Evolutionary conservation across 1,284 basidiomycete genomes (phyloP).

Genomic region (Cryptococcus jaspeensis): DNA sequence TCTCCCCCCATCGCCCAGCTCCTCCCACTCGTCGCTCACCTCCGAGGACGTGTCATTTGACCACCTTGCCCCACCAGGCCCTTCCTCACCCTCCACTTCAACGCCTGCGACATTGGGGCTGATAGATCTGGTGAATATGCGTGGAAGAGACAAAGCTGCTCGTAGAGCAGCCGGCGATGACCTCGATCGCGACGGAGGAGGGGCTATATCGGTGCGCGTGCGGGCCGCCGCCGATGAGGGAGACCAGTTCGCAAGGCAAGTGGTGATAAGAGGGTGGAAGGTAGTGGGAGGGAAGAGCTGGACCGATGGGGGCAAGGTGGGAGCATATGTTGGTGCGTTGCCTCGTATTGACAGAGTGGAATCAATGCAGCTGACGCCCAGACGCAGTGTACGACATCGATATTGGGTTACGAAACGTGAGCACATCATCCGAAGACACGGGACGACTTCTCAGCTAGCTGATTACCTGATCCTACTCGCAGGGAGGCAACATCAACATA

Average conservation of each 20-base stretch:
- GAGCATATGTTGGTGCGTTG: conserved; percentile 47
- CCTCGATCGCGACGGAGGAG: not conserved
- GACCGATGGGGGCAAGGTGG: conserved; percentile 34
- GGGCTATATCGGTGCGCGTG: not conserved
- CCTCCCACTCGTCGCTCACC: conserved; percentile 12
- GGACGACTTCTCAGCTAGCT: not conserved
- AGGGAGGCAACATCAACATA: conserved; percentile 36
- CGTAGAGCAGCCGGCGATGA: not conserved
- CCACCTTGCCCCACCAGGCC: not conserved
- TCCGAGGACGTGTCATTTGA: conserved; percentile 18
- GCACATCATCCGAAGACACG: not conserved
- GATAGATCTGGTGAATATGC: conserved; percentile 19
- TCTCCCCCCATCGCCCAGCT: conserved; percentile 8
- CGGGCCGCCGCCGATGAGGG: not conserved
- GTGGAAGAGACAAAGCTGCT: conserved; percentile 3
- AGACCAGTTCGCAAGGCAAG: conserved; percentile 32
- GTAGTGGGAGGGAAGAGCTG: conserved; percentile 42
- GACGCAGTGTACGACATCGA: conserved; percentile 45
- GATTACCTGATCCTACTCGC: not conserved
- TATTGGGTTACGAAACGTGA: conserved; percentile 28
- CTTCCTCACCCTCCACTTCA: not conserved
- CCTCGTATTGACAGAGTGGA: not conserved
- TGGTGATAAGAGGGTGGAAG: conserved; percentile 41
- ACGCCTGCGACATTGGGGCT: conserved; percentile 14
- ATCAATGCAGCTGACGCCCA: not conserved